Conservation (phyloP, 495 filamentous ascomycete species). For the Penicillium antarcticum region DNA sequence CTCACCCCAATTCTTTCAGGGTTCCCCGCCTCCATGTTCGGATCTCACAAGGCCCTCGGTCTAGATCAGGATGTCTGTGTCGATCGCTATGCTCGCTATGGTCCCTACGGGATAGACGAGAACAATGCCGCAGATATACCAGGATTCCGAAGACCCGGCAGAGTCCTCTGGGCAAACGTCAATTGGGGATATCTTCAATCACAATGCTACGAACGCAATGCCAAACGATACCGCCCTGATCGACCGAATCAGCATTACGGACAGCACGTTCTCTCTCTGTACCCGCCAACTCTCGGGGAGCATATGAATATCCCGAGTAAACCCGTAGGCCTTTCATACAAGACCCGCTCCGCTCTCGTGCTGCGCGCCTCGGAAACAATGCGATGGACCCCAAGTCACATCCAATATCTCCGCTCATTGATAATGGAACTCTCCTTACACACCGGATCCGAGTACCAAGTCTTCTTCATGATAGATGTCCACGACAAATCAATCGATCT, state of each 20-base stretch:
- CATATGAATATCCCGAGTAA: neutral
- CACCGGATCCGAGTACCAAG: slow-evolving; percentile 70
- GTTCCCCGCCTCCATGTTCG: slow-evolving; percentile 37
- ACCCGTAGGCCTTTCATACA: neutral
- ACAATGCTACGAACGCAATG: slow-evolving; percentile 1
- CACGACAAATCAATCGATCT: slow-evolving; percentile 54
- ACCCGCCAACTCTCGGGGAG: neutral
- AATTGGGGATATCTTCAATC: slow-evolving; percentile 3
- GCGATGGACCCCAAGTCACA: slow-evolving; percentile 63
- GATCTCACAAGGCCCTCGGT: slow-evolving; percentile 39
- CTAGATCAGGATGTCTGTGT: slow-evolving; percentile 40
- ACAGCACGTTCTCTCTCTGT: neutral
- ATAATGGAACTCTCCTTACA: slow-evolving; percentile 70
- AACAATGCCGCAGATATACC: slow-evolving; percentile 4
- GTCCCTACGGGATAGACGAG: slow-evolving; percentile 43
- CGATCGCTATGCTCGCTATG: slow-evolving; percentile 46
- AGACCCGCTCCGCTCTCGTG: slow-evolving; percentile 58
- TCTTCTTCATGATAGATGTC: slow-evolving; percentile 70
- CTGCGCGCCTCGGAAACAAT: slow-evolving; percentile 64
- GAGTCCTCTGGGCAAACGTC: neutral
- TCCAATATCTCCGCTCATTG: slow-evolving; percentile 65
- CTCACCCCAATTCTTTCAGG: neutral
- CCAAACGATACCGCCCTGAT: neutral
- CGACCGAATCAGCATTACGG: neutral
- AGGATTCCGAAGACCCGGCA: neutral